These are phyloP conservation scores for Paecilomyces formosus DNA, from an alignment of 2,329 filamentous ascomycete species.

Conservation along the genomic window DNA sequence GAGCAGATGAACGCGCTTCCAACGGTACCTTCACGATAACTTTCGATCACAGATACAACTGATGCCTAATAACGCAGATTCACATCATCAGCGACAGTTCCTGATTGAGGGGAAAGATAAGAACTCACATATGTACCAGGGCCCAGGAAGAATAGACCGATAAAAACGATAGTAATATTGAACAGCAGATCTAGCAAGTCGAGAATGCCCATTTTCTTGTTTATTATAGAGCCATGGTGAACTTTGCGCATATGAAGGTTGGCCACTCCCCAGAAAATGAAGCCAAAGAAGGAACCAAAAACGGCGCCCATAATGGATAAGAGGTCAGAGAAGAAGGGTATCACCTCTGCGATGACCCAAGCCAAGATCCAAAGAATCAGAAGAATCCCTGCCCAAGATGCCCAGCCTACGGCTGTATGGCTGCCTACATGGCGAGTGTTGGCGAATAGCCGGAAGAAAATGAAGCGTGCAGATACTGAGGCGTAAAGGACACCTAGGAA, in stretches of 20 bases:
- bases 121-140: constrained; percentile 65
- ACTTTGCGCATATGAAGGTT: constrained; percentile 38
- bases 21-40: constrained; percentile 56
- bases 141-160: constrained; percentile 75
- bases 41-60: no score
- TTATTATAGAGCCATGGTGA: constrained; percentile 34
- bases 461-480: constrained; percentile 79
- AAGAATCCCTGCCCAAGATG: constrained; percentile 67
- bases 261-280: constrained; percentile 68
- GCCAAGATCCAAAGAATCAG: constrained; percentile 62
- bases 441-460: constrained; percentile 87
- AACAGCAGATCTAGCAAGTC: constrained; percentile 38
- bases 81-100: constrained; percentile 38
- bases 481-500: constrained; percentile 89
- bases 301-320: constrained; percentile 56
- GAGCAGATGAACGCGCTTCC: constrained; percentile 68
- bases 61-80: constrained; percentile 63
- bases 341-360: constrained; percentile 86
- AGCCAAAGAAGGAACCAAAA: constrained; percentile 74
- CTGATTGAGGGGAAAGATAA: constrained; percentile 32
- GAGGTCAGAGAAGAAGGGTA: constrained; percentile 81
- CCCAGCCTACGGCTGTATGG: constrained; percentile 78
- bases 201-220: constrained; percentile 31
- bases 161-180: constrained; percentile 63
- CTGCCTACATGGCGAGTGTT: constrained; percentile 70